These are phyloP conservation scores for Mucor irregularis DNA, from an alignment of 371 early-diverging fungal species.

Conservation along the genomic window DNA sequence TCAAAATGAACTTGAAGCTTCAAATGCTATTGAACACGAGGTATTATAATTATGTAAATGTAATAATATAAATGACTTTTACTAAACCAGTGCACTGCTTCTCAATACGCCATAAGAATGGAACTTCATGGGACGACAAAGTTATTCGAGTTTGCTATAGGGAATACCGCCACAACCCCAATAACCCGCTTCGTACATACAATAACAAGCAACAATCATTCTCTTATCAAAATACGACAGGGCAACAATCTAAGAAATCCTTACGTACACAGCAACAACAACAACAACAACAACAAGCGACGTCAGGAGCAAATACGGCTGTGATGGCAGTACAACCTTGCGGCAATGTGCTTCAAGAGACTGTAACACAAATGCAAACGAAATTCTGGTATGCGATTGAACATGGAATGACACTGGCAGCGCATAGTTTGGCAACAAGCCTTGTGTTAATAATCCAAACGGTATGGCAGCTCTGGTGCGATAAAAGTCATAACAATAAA, in stretches of 20 bases:
- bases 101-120: slow-evolving; percentile 45
- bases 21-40: slow-evolving; percentile 59
- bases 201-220: no score
- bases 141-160: slow-evolving; percentile 36
- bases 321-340: background rate
- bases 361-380: slow-evolving; percentile 8
- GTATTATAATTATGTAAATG: slow-evolving; percentile 25
- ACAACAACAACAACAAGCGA: background rate
- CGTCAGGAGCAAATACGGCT: background rate
- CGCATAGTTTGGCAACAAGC: slow-evolving; percentile 9
- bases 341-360: background rate
- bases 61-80: background rate
- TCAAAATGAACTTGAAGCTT: slow-evolving; percentile 47
- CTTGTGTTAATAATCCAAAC: slow-evolving; percentile 11
- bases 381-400: slow-evolving; percentile 22
- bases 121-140: slow-evolving; percentile 24
- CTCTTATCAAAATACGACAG: no score
- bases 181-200: no score
- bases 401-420: slow-evolving; percentile 15
- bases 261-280: no score
- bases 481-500: no score
- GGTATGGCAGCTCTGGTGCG: slow-evolving; percentile 2
- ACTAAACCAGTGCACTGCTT: background rate
- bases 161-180: slow-evolving; percentile 1
- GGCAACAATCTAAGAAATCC: no score